phyloP scores from a whole-genome alignment of 768 basidiomycete species.

The Collybia nuda region DNA sequence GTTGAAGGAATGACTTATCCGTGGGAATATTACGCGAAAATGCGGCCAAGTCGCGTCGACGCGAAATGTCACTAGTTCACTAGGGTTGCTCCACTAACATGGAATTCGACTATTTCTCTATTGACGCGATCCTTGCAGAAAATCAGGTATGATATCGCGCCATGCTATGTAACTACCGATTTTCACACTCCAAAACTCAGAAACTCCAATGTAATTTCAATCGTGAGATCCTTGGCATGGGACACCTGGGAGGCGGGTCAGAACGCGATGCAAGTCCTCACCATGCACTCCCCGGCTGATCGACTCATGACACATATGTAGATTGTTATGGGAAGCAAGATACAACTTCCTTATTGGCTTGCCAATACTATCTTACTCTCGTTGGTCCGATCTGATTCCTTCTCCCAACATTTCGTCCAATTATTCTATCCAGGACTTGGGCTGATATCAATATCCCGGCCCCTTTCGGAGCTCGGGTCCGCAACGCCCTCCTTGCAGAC shows the following conservation, averaged over 20 bases:
- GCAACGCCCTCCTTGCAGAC: constrained; percentile 88
- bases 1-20: not conserved
- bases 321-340: constrained; percentile 77
- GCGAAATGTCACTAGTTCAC: constrained; percentile 10
- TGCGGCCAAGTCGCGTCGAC: constrained; percentile 13
- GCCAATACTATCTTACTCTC: constrained; percentile 83
- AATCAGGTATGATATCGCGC: constrained; percentile 60
- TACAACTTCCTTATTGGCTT: constrained; percentile 89
- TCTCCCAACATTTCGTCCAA: not conserved
- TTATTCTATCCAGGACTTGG: constrained; percentile 60
- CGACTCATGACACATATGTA: constrained; percentile 24
- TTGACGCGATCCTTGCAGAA: constrained; percentile 88
- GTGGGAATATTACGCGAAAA: constrained; percentile 14
- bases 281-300: constrained; percentile 2
- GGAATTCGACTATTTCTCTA: constrained; percentile 92
- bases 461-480: constrained; percentile 74
- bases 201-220: constrained; percentile 95
- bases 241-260: constrained; percentile 84
- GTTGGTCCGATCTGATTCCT: constrained; percentile 33
- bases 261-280: constrained; percentile 69
- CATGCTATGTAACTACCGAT: not conserved
- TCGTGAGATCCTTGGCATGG: constrained; percentile 79
- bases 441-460: constrained; percentile 84
- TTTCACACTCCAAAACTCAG: constrained; percentile 34
- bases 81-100: constrained; percentile 33